These are phyloP conservation scores for Alternaria burnsii DNA, from an alignment of 2,329 filamentous ascomycete species.

Conservation along the genomic window DNA sequence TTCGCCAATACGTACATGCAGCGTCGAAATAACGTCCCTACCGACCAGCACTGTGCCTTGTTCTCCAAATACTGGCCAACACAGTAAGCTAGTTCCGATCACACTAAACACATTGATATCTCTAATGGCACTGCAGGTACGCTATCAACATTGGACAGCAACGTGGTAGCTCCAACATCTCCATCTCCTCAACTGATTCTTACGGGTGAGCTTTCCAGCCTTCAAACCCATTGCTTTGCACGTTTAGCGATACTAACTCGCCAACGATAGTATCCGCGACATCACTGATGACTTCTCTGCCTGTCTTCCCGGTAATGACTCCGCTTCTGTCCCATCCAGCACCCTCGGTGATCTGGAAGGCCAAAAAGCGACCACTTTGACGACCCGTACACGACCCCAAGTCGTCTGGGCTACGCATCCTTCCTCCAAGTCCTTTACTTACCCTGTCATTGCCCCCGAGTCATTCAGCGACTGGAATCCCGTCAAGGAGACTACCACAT, in stretches of 20 bases:
- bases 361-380: background rate
- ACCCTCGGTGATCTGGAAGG: background rate
- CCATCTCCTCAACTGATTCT: constrained; percentile 8
- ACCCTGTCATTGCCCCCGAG: background rate
- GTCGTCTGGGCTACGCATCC: background rate
- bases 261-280: background rate
- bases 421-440: background rate
- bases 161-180: background rate
- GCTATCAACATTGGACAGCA: constrained; percentile 17
- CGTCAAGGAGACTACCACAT: background rate
- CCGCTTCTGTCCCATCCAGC: background rate
- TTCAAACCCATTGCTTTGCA: background rate
- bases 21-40: constrained; percentile 29
- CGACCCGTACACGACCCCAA: background rate
- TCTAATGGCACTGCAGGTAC: background rate
- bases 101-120: no score
- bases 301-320: background rate
- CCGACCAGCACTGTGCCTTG: constrained; percentile 39
- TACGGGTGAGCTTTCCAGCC: constrained; percentile 6
- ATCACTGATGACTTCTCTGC: background rate
- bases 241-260: background rate
- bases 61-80: constrained; percentile 15
- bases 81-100: background rate
- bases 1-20: constrained; percentile 48
- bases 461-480: constrained; percentile 5